Base-by-base conservation (phyloP, 1,284 basidiomycete species). In the Xerocomus cyaneibrunnescens region DNA sequence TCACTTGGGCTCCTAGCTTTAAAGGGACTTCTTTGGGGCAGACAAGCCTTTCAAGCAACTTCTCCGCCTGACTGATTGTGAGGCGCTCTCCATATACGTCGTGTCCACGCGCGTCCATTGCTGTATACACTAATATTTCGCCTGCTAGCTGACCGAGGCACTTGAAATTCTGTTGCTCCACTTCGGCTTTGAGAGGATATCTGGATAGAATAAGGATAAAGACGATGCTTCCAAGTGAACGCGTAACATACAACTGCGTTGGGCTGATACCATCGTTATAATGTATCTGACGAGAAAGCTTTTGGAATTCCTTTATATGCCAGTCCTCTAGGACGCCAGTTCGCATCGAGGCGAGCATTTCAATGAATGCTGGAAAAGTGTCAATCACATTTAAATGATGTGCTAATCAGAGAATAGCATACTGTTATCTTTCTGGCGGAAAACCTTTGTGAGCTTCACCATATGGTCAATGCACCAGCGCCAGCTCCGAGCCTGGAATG, bases 311-410 rank as follows among this genome's bases (percentile, higher is more conserved):
- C 0, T 62, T 38, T 13, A 70, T 62, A 17, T 65, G 68, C 52
- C 64, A 57, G 45, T 57, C 59, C 43, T 58, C 57, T 7, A 87
- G 62, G 3, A 61, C 60, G 0, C 86, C 86, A 41, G 79, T 81
- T 25, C 87, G 77, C 83, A 89, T 85, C 40, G 81, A 78, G 60
- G 87, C 87, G 38, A 89, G 75, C 82, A 89, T 88, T 48, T 83
- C 74, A 45, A 89, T 76, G 62, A 89, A 89, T 2, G 60, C 85
- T 77, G 12, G n/a, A 27, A 36, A 19, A 35, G 22, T 19, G 22
- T 64, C 19, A 44, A 39, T 34, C 28, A 16, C 28, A 19, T 32
- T 21, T 9, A 32, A 23, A 32, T 19, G n/a, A 5, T 12, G 16
- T 23, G 12, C 3, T 47, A 45, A 14, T n/a, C n/a, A 44, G 45